Evolutionary conservation across 2,329 filamentous ascomycete genomes (phyloP), one percentile per base, ranked within the genome.

Genomic region (Aspergillus transmontanensis): DNA sequence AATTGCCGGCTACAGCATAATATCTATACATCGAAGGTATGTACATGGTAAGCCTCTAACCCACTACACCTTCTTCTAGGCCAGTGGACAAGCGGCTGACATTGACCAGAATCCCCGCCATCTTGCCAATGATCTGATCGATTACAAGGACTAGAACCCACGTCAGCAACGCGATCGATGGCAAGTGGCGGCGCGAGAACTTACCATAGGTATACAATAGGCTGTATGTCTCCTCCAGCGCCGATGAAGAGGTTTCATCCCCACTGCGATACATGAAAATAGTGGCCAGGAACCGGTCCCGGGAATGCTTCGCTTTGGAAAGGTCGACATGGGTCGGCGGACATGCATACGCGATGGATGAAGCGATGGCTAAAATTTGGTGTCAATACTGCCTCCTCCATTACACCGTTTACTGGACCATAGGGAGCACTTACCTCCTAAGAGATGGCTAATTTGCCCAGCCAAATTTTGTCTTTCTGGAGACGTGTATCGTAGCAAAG

Each of bases 281-380:
- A 78, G 92, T 94, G 23, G 92, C 91, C 26, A 99, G 83, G 53
- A 98, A 81, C 62, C 91, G 84, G 74, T 98, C 94, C 66, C 95
- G 87, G 43, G 90, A 88, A 73, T 91, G 87, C 57, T 90, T 88
- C 32, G 96, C 91, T 64, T 89, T 93, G 0, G 95, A 95, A 48
- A 98, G 16, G 21, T 51, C 84, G 14, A 91, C 91, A 73, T 97
- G 93, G 39, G 90, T 94, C 63, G 98, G 84, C 0, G 94, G 93
- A 71, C 96, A 98, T 78, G 96, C 94, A 7, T 98, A 85, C 83
- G 96, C 97, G 80, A 98, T 88, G 16, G 92, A 96, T 50, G 91
- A 95, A 1, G 94, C 94, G 66, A 99, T 86, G 7, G 98, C 95
- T 80, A 73, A 88, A 84, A 66, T 87, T 87, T 16, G 12, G 19